Evolutionary conservation across 2,329 filamentous ascomycete species (phyloP).

Genomic region (Orbilia quercus): DNA sequence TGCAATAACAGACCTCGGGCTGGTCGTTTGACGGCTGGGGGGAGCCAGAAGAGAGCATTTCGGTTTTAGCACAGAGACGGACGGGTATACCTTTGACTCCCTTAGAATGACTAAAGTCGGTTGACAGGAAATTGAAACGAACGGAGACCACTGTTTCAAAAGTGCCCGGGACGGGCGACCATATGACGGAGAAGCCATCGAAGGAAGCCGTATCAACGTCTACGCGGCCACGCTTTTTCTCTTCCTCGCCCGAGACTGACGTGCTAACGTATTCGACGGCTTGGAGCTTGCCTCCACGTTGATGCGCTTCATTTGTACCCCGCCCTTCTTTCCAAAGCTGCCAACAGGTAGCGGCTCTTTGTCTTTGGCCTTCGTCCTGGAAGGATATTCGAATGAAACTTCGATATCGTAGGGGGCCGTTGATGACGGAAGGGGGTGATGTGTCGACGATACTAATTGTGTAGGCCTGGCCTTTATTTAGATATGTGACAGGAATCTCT

Average conservation of each 20-base stretch:
- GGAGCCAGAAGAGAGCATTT: constrained; percentile 70
- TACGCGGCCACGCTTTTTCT: constrained; percentile 75
- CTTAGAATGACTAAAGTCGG: constrained; percentile 98
- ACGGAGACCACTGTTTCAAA: constrained; percentile 88
- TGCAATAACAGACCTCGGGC: constrained; percentile 89
- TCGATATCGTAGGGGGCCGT: constrained; percentile 77
- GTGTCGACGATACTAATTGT: constrained; percentile 86
- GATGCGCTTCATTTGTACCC: constrained; percentile 94
- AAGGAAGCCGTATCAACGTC: constrained; percentile 83
- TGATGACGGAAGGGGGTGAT: constrained; percentile 69
- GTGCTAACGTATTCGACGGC: constrained; percentile 93
- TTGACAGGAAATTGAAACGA: constrained; percentile 97
- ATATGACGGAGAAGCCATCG: constrained; percentile 91
- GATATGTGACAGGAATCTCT: constrained; percentile 95
- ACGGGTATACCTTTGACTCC: constrained; percentile 98
- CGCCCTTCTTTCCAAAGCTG: constrained; percentile 95
- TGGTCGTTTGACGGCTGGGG: constrained; percentile 66
- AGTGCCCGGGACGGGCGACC: constrained; percentile 78
- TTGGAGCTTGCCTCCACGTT: constrained; percentile 88
- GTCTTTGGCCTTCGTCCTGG: constrained; percentile 91
- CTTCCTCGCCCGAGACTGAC: constrained; percentile 67
- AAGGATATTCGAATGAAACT: constrained; percentile 96
- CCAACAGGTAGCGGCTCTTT: constrained; percentile 85
- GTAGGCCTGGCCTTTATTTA: constrained; percentile 97
- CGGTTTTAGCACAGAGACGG: constrained; percentile 89